Conservation (phyloP, 83 land plant species). For the Picea engelmannii region DNA sequence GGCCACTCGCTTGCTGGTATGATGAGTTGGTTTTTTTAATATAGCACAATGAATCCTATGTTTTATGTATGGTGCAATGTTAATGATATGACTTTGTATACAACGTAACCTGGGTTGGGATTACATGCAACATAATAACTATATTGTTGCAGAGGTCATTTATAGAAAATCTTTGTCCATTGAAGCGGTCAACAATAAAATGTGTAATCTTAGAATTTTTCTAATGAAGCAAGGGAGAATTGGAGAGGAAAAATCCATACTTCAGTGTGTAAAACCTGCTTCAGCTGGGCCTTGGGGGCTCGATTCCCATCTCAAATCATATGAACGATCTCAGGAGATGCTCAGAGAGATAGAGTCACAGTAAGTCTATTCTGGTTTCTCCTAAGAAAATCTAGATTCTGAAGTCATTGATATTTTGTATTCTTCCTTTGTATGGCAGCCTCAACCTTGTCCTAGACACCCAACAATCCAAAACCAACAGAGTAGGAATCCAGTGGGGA, state of each 20-base stretch:
- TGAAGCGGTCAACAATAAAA: slow-evolving; percentile 96
- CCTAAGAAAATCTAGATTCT: no score
- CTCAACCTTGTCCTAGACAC: slow-evolving; percentile 53
- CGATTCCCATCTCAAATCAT: slow-evolving; percentile 40
- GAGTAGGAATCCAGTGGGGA: background rate
- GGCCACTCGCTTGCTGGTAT: no score
- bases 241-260: slow-evolving; percentile 71
- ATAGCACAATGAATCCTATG: no score
- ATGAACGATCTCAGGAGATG: no score
- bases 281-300: slow-evolving; percentile 67
- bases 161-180: slow-evolving; percentile 32
- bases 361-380: no score
- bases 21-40: no score
- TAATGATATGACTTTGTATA: no score
- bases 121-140: slow-evolving; percentile 41
- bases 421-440: slow-evolving; percentile 50
- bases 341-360: no score
- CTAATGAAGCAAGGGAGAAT: slow-evolving; percentile 97
- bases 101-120: no score
- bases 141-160: slow-evolving; percentile 73
- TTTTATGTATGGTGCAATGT: no score
- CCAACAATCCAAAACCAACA: background rate
- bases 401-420: slow-evolving; percentile 42
- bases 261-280: slow-evolving; percentile 28
- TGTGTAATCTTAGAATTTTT: slow-evolving; percentile 97